Evolutionary conservation across 2,329 filamentous ascomycete genomes (phyloP).

Genomic region (Lasiodiplodia gonubiensis): DNA sequence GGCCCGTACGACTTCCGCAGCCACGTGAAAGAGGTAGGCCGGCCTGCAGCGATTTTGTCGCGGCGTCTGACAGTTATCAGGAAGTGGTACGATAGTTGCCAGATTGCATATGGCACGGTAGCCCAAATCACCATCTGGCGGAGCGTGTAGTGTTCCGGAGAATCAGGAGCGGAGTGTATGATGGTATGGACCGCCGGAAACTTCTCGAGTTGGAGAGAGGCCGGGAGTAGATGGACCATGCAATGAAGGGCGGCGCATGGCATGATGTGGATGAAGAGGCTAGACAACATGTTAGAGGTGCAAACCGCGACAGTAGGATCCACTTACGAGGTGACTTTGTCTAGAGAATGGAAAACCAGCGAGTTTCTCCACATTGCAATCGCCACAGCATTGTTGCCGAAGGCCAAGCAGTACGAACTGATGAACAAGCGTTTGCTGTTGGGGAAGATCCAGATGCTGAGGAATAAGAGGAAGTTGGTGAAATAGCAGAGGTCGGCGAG

Average conservation of each 20-base stretch:
- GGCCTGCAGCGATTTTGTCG: slow-evolving; percentile 93
- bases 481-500: slow-evolving; percentile 98
- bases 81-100: slow-evolving; percentile 93
- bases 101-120: slow-evolving; percentile 87
- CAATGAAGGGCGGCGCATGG: slow-evolving; percentile 93
- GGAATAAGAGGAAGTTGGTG: slow-evolving; percentile 82
- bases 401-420: slow-evolving; percentile 87
- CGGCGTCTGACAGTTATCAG: slow-evolving; percentile 93
- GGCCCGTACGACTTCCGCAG: slow-evolving; percentile 89
- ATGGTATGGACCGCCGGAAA: slow-evolving; percentile 89
- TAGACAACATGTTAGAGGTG: slow-evolving; percentile 38
- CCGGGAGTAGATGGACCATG: slow-evolving; percentile 79
- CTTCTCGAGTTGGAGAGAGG: slow-evolving; percentile 67
- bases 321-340: slow-evolving; percentile 85
- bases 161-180: slow-evolving; percentile 70
- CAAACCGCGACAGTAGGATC: slow-evolving; percentile 7
- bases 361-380: slow-evolving; percentile 99
- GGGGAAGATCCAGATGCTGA: slow-evolving; percentile 90
- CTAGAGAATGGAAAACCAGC: slow-evolving; percentile 95
- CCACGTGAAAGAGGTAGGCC: slow-evolving; percentile 98
- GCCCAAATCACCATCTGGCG: slow-evolving; percentile 92
- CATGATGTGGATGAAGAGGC: slow-evolving; percentile 99
- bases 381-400: slow-evolving; percentile 95
- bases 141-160: slow-evolving; percentile 79
- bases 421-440: slow-evolving; percentile 90